A percentile compares a stretch with the other conserved stretches of the same genome.
phyloP scores from a whole-genome alignment of 345 rosid genomes.

The Eucalyptus brandiana region DNA sequence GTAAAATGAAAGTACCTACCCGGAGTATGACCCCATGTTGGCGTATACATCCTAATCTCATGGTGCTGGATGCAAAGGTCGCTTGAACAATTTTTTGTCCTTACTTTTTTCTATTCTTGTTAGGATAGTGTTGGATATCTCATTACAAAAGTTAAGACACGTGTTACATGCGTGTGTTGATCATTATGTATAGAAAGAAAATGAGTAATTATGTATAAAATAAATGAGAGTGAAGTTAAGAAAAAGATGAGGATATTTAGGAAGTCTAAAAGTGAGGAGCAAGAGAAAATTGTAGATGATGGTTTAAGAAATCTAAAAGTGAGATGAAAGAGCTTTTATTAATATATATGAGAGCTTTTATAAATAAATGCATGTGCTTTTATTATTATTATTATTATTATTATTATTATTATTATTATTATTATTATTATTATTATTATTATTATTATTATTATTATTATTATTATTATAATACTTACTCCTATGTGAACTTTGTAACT shows the following conservation, averaged over 20 bases:
- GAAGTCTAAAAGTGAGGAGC: not conserved
- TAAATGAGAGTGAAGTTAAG: not conserved
- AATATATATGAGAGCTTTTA: too few species aligned
- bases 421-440: too few species aligned
- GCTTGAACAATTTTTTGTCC: not conserved
- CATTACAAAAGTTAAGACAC: not conserved
- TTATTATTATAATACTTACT: too few species aligned
- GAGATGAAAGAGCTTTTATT: not conserved
- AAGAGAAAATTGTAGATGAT: not conserved
- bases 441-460: too few species aligned
- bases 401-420: too few species aligned
- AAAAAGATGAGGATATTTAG: not conserved
- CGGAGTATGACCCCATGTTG: not conserved
- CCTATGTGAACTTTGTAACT: not conserved
- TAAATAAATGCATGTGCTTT: too few species aligned
- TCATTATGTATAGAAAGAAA: not conserved
- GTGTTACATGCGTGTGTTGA: not conserved
- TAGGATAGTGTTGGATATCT: not conserved
- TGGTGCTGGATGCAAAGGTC: not conserved
- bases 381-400: too few species aligned
- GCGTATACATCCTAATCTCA: not conserved
- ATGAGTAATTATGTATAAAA: not conserved
- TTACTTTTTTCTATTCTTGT: not conserved
- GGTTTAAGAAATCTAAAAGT: not conserved
- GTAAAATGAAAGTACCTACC: not conserved